Evolutionary conservation across 108 stramenopile species (phyloP), one percentile per base, ranked within the genome.

Genomic region (Hondaea fermentalgiana): DNA sequence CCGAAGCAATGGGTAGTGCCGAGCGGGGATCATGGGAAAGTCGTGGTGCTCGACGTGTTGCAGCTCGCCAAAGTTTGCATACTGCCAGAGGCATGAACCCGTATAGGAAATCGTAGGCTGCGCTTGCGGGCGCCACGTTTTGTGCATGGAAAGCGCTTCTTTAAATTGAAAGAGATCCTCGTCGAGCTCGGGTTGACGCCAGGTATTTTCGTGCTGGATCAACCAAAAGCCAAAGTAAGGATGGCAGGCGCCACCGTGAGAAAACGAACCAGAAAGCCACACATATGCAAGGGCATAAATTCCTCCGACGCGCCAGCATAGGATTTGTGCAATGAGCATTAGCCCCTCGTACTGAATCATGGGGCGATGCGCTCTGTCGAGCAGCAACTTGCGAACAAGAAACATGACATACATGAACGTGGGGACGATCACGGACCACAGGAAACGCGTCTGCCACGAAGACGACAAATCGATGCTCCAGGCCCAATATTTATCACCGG

Each of bases 31-130:
- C 29, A 93, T 92, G 57, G 97, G 96, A 89, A 98, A 97, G 90
- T 98, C 98, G 87, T 98, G 98, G 90, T 98, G 98, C 90, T 98
- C 98, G 5, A 83, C 76, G 28, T 83, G 76, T 45, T 53, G 51
- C 76, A 83, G 76, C 28, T 83, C 76, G 45, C 76, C 76, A 83
- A 83, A 83, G 23, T 83, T 83, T 12, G 51, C 49, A 23, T 53
- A 47, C 45, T 83, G 76, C 76, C 76, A 83, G 16, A 83, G 12
- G 51, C 76, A 12, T 0, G 76, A 83, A 23, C 76, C 76, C 49
- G 49, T 83, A 23, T 83, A 83, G 6, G 76, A 53, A 6, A 83
- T 6, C 25, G 76, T 83, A 6, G 76, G 76, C 76, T 83, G 76
- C 8, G 76, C 23, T 23, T 83, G 76, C 45, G 3, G 49, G 16